Percentiles rank a stretch among this genome's conserved stretches.
Evolutionary conservation across 2,329 filamentous ascomycete genomes (phyloP).

Genomic region (Cladobotryum protrusum): DNA sequence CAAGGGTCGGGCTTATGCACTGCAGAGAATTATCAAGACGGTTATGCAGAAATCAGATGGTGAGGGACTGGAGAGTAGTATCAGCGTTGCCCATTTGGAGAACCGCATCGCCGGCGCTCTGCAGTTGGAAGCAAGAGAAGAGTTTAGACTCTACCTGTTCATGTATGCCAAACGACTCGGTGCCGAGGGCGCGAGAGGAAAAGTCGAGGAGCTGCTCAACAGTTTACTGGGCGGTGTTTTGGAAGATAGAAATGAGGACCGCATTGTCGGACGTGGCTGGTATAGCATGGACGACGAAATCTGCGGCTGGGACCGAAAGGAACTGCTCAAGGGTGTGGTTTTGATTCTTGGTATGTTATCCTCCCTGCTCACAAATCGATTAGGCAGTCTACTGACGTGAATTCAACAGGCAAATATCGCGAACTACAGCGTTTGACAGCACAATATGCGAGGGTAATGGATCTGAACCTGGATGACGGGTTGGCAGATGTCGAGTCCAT

Average conservation of each 20-base stretch:
- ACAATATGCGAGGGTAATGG: slow-evolving; percentile 81
- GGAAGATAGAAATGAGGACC: slow-evolving; percentile 44
- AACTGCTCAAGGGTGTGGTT: slow-evolving; percentile 84
- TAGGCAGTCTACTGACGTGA: slow-evolving; percentile 24
- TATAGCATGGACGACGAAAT: slow-evolving; percentile 63
- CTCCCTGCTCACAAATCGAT: not conserved
- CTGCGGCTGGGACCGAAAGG: slow-evolving; percentile 85
- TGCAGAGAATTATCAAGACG: slow-evolving; percentile 87
- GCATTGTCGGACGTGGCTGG: slow-evolving; percentile 45
- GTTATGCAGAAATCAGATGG: slow-evolving; percentile 84
- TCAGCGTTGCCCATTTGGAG: slow-evolving; percentile 91
- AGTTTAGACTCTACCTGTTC: slow-evolving; percentile 90
- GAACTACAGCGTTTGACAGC: slow-evolving; percentile 93
- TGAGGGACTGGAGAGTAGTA: slow-evolving; percentile 82
- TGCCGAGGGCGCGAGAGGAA: slow-evolving; percentile 76
- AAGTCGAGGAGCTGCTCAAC: slow-evolving; percentile 88
- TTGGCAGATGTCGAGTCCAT: slow-evolving; percentile 38
- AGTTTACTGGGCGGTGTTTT: slow-evolving; percentile 69
- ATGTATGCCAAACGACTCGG: slow-evolving; percentile 98
- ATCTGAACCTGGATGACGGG: slow-evolving; percentile 48
- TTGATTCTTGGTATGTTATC: slow-evolving; percentile 74
- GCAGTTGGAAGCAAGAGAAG: slow-evolving; percentile 77
- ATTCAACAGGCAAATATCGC: slow-evolving; percentile 73
- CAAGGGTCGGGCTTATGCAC: slow-evolving; percentile 82
- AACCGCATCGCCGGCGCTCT: slow-evolving; percentile 87